Conservation (phyloP, 768 basidiomycete genomes). For the Collybia sordida region DNA sequence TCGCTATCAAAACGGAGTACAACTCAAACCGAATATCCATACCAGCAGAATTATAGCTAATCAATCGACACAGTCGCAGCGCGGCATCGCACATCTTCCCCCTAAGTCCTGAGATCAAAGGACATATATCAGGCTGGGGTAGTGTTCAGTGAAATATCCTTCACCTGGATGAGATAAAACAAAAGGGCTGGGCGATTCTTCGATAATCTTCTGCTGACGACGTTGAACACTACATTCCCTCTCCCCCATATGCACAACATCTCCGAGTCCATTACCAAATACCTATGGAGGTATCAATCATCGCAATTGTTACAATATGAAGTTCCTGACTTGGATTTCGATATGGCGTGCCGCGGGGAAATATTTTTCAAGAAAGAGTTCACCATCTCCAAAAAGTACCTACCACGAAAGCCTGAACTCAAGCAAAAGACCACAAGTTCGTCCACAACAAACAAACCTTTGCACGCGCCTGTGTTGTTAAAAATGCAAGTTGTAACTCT, state of each 20-base stretch:
- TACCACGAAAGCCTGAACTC: conserved; percentile 15
- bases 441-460: conserved; percentile 32
- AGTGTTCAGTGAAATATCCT: conserved; percentile 1
- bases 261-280: conserved; percentile 62
- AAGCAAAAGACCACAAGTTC: not conserved
- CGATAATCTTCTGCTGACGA: conserved; percentile 72
- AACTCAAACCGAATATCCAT: conserved; percentile 3
- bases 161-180: conserved; percentile 42
- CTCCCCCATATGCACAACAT: conserved; percentile 65
- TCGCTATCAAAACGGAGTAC: not conserved
- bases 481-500: conserved; percentile 37
- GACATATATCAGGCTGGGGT: not conserved
- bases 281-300: conserved; percentile 37
- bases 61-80: conserved; percentile 41
- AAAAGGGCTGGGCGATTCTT: conserved; percentile 68
- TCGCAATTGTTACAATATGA: not conserved
- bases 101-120: conserved; percentile 33
- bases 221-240: conserved; percentile 71
- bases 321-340: conserved; percentile 54
- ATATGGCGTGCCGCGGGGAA: conserved; percentile 57
- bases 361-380: conserved; percentile 62
- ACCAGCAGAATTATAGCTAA: conserved; percentile 64
- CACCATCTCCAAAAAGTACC: conserved; percentile 47
- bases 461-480: conserved; percentile 37
- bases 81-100: conserved; percentile 54